These are phyloP conservation scores for Monosporascus sp. DNA, from an alignment of 2,329 filamentous ascomycete genomes.

Conservation along the genomic window DNA sequence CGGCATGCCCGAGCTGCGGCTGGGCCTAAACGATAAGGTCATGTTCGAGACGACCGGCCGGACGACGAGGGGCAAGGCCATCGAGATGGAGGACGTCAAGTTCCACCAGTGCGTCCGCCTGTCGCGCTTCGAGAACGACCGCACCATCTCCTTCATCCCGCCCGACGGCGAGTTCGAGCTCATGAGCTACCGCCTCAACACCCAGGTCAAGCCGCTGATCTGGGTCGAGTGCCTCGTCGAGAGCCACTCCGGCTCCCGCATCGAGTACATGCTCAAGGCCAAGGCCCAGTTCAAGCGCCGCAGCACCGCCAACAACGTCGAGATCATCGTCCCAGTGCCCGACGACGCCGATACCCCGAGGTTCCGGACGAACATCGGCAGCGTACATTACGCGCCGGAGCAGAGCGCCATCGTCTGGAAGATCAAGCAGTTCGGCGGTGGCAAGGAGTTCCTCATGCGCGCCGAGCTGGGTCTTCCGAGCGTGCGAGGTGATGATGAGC, in stretches of 20 bases:
- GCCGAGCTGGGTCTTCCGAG: constrained; percentile 92
- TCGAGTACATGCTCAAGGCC: constrained; percentile 99
- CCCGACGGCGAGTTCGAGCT: constrained; percentile 98
- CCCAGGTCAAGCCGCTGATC: constrained; percentile 95
- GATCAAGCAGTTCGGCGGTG: constrained; percentile 99
- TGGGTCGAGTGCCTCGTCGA: constrained; percentile 99
- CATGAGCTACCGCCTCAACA: constrained; percentile 98
- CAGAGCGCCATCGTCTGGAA: constrained; percentile 99
- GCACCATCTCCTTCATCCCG: constrained; percentile 97
- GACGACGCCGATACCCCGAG: constrained; percentile 95
- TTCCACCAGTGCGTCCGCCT: constrained; percentile 98
- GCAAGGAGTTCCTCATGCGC: constrained; percentile 97
- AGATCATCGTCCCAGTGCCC: constrained; percentile 94
- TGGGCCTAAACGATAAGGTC: constrained; percentile 97
- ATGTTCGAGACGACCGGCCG: constrained; percentile 99
- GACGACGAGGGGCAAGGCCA: constrained; percentile 89
- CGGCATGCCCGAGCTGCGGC: constrained; percentile 91
- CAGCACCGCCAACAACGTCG: constrained; percentile 97
- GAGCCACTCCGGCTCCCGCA: constrained; percentile 87
- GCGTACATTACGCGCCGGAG: constrained; percentile 95
- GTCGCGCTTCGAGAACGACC: constrained; percentile 95
- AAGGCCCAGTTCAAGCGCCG: constrained; percentile 97
- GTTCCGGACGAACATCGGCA: constrained; percentile 95
- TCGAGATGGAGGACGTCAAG: constrained; percentile 99
- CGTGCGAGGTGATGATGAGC: constrained; percentile 91